These are phyloP conservation scores for Nannizziopsis barbatae DNA, from an alignment of 2,329 filamentous ascomycete species.

Conservation along the genomic window DNA sequence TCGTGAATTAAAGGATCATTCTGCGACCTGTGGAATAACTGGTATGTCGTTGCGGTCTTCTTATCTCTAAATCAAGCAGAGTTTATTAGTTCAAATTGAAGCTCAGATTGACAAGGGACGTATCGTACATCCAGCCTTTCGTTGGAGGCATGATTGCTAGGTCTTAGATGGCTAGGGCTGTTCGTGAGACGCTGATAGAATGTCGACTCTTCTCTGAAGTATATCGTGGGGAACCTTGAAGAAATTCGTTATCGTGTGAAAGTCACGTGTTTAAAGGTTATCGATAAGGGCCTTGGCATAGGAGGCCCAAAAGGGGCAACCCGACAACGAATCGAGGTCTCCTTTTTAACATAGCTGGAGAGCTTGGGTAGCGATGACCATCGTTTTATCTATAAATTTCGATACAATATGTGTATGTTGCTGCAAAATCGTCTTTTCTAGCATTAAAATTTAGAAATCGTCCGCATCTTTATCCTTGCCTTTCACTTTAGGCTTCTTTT, in stretches of 20 bases:
- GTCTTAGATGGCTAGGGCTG: not conserved
- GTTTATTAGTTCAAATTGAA: conserved; percentile 6
- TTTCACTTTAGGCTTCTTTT: conserved; percentile 26
- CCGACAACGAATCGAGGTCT: not conserved
- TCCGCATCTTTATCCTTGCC: conserved; percentile 14
- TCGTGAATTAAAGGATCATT: conserved; percentile 97
- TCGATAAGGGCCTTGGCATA: not conserved
- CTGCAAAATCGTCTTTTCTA: too few relatives aligned
- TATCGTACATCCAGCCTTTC: conserved; percentile 16
- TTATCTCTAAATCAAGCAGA: conserved; percentile 13
- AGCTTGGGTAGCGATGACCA: too few relatives aligned
- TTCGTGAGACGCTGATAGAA: too few relatives aligned
- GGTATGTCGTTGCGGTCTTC: conserved; percentile 17
- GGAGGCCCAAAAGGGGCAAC: not conserved
- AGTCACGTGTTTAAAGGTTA: not conserved
- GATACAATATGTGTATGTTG: too few relatives aligned
- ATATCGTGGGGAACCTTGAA: not conserved
- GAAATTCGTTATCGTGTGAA: not conserved
- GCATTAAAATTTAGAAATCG: conserved; percentile 12
- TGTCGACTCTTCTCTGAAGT: not conserved
- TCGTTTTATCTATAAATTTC: too few relatives aligned
- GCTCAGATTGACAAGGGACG: not conserved
- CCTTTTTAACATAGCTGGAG: too few relatives aligned
- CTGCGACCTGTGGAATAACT: conserved; percentile 56
- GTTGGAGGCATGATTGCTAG: conserved; percentile 16